These are phyloP conservation scores for Colletotrichum sidae DNA, from an alignment of 2,329 filamentous ascomycete species.

Conservation along the genomic window DNA sequence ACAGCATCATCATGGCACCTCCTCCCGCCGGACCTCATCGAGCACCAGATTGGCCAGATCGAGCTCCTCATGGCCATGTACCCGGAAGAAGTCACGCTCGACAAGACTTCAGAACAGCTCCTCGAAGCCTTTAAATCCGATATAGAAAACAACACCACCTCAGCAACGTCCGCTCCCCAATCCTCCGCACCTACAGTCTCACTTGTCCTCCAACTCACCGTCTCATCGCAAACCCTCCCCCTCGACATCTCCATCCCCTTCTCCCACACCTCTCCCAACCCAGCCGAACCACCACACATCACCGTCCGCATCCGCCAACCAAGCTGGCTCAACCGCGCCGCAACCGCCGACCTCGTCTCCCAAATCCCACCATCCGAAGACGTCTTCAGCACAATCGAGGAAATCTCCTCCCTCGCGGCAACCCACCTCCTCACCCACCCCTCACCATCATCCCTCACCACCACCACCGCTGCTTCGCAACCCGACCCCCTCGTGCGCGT, in stretches of 20 bases:
- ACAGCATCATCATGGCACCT: slow-evolving; percentile 22
- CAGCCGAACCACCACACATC: slow-evolving; percentile 52
- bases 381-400: slow-evolving; percentile 57
- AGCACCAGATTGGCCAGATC: slow-evolving; percentile 60
- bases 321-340: slow-evolving; percentile 63
- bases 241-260: slow-evolving; percentile 52
- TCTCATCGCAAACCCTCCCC: slow-evolving; percentile 42
- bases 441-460: slow-evolving; percentile 1
- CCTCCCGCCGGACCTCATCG: slow-evolving; percentile 57
- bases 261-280: slow-evolving; percentile 2
- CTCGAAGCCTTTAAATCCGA: background rate
- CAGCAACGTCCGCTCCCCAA: background rate
- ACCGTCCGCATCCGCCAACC: slow-evolving; percentile 60
- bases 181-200: slow-evolving; percentile 17
- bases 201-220: slow-evolving; percentile 43
- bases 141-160: background rate
- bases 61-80: slow-evolving; percentile 67
- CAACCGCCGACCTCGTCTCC: slow-evolving; percentile 51
- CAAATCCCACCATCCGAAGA: slow-evolving; percentile 56
- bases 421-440: slow-evolving; percentile 45
- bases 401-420: slow-evolving; percentile 51
- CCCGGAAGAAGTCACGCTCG: slow-evolving; percentile 44
- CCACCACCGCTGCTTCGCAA: background rate
- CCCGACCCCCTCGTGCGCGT: slow-evolving; percentile 57
- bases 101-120: background rate